Conservation (phyloP, 495 filamentous ascomycete species). For the Evansstolkia leycettana region DNA sequence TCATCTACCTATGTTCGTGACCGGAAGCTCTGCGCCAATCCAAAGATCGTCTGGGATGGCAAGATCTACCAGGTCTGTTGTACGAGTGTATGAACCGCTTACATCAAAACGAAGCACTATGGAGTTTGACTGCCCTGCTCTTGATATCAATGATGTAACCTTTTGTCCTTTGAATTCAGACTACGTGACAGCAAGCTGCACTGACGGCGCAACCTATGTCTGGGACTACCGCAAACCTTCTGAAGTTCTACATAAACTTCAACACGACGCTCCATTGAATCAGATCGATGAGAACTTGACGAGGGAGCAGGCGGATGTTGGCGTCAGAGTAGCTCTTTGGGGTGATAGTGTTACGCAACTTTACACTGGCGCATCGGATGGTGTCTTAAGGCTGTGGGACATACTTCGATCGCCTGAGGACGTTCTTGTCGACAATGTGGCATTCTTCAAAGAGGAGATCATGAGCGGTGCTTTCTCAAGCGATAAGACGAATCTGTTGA, state of each 20-base stretch:
- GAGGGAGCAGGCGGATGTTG: conserved; percentile 62
- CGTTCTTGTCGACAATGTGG: conserved; percentile 49
- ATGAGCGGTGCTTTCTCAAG: conserved; percentile 58
- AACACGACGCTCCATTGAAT: conserved; percentile 57
- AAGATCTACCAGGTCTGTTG: conserved; percentile 32
- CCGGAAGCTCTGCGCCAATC: conserved; percentile 41
- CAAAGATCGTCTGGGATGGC: conserved; percentile 19
- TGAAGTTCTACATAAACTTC: conserved; percentile 49
- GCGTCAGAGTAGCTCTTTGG: conserved; percentile 75
- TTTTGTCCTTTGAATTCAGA: conserved; percentile 31
- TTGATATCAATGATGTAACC: conserved; percentile 80
- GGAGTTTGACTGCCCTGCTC: conserved; percentile 57
- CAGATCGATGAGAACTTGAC: conserved; percentile 41
- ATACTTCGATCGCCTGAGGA: conserved; percentile 46
- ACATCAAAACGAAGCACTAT: conserved; percentile 10
- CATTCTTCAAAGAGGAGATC: conserved; percentile 35
- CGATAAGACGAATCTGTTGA: conserved; percentile 55
- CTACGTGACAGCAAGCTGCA: conserved; percentile 74
- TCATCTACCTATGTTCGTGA: conserved; percentile 39
- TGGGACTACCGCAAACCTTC: conserved; percentile 61
- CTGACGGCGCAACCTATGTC: conserved; percentile 68
- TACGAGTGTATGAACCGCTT: conserved; percentile 39
- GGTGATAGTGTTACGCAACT: conserved; percentile 54
- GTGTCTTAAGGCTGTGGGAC: conserved; percentile 79
- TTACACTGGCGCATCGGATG: conserved; percentile 87